These are phyloP conservation scores for Hansenula lynferdii DNA, from an alignment of 1,139 yeast species.

Conservation along the genomic window DNA sequence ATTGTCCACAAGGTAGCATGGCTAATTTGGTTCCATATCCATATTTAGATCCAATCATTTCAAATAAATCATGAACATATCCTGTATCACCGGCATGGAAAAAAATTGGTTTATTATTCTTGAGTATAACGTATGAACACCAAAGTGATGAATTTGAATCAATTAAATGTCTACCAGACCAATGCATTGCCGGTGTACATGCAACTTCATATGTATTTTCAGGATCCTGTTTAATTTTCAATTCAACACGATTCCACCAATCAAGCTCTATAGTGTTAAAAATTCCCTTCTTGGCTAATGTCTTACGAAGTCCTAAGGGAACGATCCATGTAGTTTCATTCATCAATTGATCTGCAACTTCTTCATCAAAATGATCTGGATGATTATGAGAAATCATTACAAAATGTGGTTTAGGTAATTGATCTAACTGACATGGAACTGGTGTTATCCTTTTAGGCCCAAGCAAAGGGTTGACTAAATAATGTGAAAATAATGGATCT, in stretches of 20 bases:
- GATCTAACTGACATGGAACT: slow-evolving; percentile 60
- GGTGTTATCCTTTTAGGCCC: slow-evolving; percentile 83
- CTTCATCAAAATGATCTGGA: slow-evolving; percentile 84
- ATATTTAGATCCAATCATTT: slow-evolving; percentile 53
- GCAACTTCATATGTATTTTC: slow-evolving; percentile 67
- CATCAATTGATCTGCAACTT: slow-evolving; percentile 51
- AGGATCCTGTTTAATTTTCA: slow-evolving; percentile 30
- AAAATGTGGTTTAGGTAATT: slow-evolving; percentile 63
- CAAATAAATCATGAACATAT: slow-evolving; percentile 66
- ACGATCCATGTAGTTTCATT: slow-evolving; percentile 65
- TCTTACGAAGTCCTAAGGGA: slow-evolving; percentile 69
- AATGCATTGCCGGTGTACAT: slow-evolving; percentile 95
- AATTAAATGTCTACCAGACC: slow-evolving; percentile 81
- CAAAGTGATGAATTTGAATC: slow-evolving; percentile 82
- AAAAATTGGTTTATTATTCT: slow-evolving; percentile 62
- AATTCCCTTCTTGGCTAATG: slow-evolving; percentile 47
- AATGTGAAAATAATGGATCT: slow-evolving; percentile 78
- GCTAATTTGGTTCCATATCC: slow-evolving; percentile 66
- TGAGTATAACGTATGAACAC: slow-evolving; percentile 76
- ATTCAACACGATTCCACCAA: slow-evolving; percentile 80
- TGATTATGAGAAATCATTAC: slow-evolving; percentile 89
- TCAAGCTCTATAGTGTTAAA: slow-evolving; percentile 61
- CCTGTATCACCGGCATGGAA: slow-evolving; percentile 98
- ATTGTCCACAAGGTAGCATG: slow-evolving; percentile 89
- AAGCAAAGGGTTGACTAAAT: slow-evolving; percentile 52